These are phyloP conservation scores for Penicillium psychrofluorescens DNA, from an alignment of 495 filamentous ascomycete species.

Conservation along the genomic window DNA sequence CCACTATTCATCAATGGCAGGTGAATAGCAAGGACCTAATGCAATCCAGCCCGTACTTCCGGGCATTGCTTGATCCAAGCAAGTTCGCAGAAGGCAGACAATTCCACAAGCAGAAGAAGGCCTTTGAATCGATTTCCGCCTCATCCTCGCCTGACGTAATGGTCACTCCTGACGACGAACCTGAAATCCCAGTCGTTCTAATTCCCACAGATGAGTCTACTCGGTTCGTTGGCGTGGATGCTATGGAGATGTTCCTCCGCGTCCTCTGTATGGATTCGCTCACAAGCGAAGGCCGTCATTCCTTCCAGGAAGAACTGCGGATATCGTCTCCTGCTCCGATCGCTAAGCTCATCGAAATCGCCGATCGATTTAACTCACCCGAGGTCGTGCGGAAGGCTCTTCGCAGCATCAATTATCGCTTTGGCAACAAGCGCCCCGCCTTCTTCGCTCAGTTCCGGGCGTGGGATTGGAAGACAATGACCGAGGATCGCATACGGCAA, in stretches of 20 bases:
- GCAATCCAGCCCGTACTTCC: constrained; percentile 36
- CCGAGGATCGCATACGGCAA: constrained; percentile 35
- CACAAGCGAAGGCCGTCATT: constrained; percentile 8
- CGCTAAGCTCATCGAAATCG: constrained; percentile 26
- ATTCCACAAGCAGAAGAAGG: constrained; percentile 21
- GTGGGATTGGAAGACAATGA: no score
- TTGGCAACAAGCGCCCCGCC: constrained; percentile 20
- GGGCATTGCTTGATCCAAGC: constrained; percentile 35
- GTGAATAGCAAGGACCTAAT: constrained; percentile 25
- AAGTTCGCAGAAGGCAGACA: constrained; percentile 43
- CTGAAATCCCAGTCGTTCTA: constrained; percentile 5
- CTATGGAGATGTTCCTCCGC: constrained; percentile 31
- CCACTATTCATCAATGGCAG: constrained; percentile 22
- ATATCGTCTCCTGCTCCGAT: constrained; percentile 21
- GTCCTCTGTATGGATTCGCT: constrained; percentile 23
- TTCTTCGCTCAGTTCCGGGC: constrained; percentile 16
- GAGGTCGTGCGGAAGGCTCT: constrained; percentile 12
- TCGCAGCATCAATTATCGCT: constrained; percentile 15
- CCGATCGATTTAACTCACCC: constrained; percentile 31
- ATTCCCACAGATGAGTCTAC: constrained; percentile 17
- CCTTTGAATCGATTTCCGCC: neutral
- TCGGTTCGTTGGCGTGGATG: constrained; percentile 22
- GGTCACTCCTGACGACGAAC: no score
- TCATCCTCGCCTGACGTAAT: no score
- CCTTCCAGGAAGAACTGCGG: constrained; percentile 19